phyloP scores from a whole-genome alignment of 352 stramenopile genomes.

The Achlya hypogyna region DNA sequence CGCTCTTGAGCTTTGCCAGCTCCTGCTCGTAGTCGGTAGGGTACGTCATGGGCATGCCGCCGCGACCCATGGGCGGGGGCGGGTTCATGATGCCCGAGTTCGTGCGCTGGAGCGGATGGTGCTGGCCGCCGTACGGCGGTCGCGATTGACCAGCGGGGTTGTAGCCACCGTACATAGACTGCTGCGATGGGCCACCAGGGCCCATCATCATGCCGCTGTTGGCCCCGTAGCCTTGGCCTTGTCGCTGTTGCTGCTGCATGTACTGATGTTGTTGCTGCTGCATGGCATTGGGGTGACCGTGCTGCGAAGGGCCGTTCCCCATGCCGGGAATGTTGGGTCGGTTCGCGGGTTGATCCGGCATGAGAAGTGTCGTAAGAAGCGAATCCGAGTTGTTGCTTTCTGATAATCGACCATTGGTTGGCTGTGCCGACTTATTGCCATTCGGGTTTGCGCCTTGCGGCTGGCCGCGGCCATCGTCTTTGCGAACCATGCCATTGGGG shows the following conservation, averaged over 20 bases:
- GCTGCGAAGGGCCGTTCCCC: neutral
- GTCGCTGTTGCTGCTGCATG: neutral
- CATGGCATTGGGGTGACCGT: constrained; percentile 14
- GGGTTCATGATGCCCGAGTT: constrained; percentile 31
- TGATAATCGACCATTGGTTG: neutral
- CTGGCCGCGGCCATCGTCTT: neutral
- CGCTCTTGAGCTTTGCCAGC: constrained; percentile 78
- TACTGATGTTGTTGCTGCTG: constrained; percentile 9
- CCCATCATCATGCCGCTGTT: constrained; percentile 10
- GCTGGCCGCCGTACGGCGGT: constrained; percentile 29
- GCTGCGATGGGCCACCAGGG: neutral
- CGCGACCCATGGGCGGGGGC: constrained; percentile 38
- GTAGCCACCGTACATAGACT: constrained; percentile 17
- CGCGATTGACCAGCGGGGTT: constrained; percentile 25
- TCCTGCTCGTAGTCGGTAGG: constrained; percentile 75
- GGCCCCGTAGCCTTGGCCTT: neutral
- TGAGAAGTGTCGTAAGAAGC: neutral
- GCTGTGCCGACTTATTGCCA: constrained; percentile 1
- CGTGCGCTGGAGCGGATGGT: constrained; percentile 20
- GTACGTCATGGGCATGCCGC: neutral
- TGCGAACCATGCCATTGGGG: constrained; percentile 24
- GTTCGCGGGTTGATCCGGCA: neutral
- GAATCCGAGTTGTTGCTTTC: constrained; percentile 7
- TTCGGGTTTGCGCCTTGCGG: neutral
- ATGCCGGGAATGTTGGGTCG: constrained; percentile 1